Percentiles rank a stretch among this genome's conserved stretches.
Conservation (phyloP, 2,329 filamentous ascomycete genomes). For the Albophoma yamanashiensis region DNA sequence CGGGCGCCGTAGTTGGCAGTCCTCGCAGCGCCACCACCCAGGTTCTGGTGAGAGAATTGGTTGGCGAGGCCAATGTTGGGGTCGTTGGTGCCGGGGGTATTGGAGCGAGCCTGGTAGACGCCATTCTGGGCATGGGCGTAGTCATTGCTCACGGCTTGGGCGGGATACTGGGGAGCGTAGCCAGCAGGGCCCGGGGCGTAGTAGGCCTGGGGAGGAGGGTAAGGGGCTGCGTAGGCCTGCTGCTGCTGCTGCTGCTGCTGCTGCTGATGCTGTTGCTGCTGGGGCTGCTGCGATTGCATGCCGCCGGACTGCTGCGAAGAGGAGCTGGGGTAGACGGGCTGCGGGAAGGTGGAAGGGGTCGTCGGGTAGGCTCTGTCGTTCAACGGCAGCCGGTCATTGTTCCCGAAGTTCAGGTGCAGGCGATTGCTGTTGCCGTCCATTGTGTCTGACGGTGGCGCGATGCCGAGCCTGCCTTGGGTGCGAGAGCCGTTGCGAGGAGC, state of each 20-base stretch:
- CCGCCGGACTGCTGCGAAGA: conserved; percentile 12
- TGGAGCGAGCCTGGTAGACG: conserved; percentile 40
- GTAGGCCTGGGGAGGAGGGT: conserved; percentile 37
- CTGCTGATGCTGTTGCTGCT: conserved; percentile 32
- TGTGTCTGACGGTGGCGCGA: neutral
- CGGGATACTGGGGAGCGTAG: conserved; percentile 34
- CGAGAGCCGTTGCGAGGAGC: no score
- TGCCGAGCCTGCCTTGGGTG: neutral
- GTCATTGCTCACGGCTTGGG: conserved; percentile 31
- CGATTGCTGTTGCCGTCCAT: conserved; percentile 51
- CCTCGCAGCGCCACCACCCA: conserved; percentile 57
- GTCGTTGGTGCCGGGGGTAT: conserved; percentile 58
- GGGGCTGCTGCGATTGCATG: conserved; percentile 20
- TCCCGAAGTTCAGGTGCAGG: conserved; percentile 56
- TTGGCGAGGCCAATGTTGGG: conserved; percentile 85
- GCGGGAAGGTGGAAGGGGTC: conserved; percentile 91
- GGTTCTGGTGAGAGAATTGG: conserved; percentile 94
- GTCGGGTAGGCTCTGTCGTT: conserved; percentile 68
- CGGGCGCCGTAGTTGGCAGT: conserved; percentile 60
- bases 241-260: conserved; percentile 23
- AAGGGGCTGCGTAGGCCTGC: conserved; percentile 36
- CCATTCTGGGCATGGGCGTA: conserved; percentile 37
- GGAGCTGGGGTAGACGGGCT: conserved; percentile 56
- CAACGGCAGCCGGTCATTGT: conserved; percentile 50
- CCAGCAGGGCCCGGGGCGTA: conserved; percentile 51